A percentile compares a stretch with the other conserved stretches of the same genome.
These are phyloP conservation scores for Ceratobasidium sp. DNA, from an alignment of 1,284 basidiomycete species.

Conservation along the genomic window DNA sequence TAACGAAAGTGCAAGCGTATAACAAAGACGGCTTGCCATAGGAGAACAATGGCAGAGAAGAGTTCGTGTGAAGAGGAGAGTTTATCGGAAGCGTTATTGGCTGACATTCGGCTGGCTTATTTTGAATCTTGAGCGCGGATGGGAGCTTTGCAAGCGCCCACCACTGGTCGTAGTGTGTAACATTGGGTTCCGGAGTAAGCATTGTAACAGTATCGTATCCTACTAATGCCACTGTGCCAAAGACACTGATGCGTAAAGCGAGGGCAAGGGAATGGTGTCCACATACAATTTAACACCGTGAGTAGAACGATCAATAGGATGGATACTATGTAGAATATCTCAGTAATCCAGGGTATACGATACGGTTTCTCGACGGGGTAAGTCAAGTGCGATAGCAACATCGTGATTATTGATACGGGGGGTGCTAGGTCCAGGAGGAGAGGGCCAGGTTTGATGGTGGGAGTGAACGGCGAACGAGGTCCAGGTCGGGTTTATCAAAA, in stretches of 20 bases:
- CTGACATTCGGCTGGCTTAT: slow-evolving; percentile 7
- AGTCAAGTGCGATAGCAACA: not conserved
- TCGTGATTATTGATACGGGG: not conserved
- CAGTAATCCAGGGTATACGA: slow-evolving; percentile 30
- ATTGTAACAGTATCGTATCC: slow-evolving; percentile 21
- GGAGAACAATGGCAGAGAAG: slow-evolving; percentile 24
- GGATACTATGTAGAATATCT: slow-evolving; percentile 25
- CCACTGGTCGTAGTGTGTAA: slow-evolving; percentile 18
- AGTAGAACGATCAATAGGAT: slow-evolving; percentile 14
- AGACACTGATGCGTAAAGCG: no score
- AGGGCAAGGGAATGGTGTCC: no score
- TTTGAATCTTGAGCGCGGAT: not conserved
- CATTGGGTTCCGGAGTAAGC: slow-evolving; percentile 8
- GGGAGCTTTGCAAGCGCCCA: slow-evolving; percentile 14
- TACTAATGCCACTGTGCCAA: not conserved
- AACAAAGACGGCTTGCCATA: not conserved
- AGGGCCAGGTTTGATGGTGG: not conserved
- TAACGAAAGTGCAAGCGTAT: no score
- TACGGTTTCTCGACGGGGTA: slow-evolving; percentile 20
- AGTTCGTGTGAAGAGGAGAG: not conserved
- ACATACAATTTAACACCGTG: slow-evolving; percentile 14
- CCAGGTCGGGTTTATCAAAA: no score
- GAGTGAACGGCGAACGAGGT: no score
- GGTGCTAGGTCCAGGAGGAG: not conserved
- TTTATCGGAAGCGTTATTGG: not conserved